phyloP scores from a whole-genome alignment of 768 basidiomycete genomes.

The Tricholoma terreum region DNA sequence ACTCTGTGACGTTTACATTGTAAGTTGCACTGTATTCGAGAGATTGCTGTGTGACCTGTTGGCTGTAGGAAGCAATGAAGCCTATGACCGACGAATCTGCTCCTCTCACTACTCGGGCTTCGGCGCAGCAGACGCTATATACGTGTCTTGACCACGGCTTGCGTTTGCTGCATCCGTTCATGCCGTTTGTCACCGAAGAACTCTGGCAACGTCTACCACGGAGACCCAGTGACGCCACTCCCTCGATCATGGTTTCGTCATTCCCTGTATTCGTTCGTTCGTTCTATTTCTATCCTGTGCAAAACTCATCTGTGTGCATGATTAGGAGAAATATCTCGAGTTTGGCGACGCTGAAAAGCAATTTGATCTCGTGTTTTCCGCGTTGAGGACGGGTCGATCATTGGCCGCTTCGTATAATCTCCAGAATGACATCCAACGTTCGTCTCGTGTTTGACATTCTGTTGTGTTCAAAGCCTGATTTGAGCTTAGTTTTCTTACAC shows the following conservation, averaged over 20 bases:
- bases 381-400: constrained; percentile 77
- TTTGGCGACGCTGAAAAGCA: constrained; percentile 74
- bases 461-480: constrained; percentile 3
- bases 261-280: constrained; percentile 77
- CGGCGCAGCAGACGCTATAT: constrained; percentile 94
- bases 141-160: constrained; percentile 91
- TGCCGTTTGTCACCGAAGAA: constrained; percentile 99
- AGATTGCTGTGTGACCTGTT: constrained; percentile 2
- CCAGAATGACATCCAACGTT: constrained; percentile 80
- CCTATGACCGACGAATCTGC: constrained; percentile 87
- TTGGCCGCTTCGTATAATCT: constrained; percentile 88
- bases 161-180: constrained; percentile 92
- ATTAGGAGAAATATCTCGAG: constrained; percentile 58
- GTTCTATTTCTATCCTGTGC: not conserved
- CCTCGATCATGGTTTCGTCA: constrained; percentile 85
- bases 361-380: constrained; percentile 83
- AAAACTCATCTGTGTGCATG: not conserved
- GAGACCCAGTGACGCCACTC: constrained; percentile 73
- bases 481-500: constrained; percentile 68
- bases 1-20: constrained; percentile 98
- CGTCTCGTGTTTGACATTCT: constrained; percentile 17
- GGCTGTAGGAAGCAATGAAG: constrained; percentile 91
- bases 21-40: constrained; percentile 33
- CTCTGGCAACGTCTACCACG: constrained; percentile 96
- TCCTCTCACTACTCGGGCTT: constrained; percentile 57